These are phyloP conservation scores for Tolypocladium nubicola DNA, from an alignment of 2,329 filamentous ascomycete species.

Conservation along the genomic window DNA sequence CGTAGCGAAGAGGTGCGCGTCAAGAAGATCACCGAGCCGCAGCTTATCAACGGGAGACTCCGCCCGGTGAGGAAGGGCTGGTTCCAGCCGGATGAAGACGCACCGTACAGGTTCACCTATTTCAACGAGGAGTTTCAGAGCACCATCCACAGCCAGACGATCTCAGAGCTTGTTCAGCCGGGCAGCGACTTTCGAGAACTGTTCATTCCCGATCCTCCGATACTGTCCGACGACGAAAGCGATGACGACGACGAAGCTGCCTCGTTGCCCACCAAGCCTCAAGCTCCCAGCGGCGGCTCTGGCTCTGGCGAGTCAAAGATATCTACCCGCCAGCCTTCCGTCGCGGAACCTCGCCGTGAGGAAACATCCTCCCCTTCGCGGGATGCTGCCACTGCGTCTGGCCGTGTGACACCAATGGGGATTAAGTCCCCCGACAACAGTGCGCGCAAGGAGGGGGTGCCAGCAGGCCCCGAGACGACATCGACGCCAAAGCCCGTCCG, in stretches of 20 bases:
- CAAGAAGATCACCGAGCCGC: slow-evolving; percentile 88
- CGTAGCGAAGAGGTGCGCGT: slow-evolving; percentile 71
- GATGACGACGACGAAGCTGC: slow-evolving; percentile 42
- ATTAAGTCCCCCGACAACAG: slow-evolving; percentile 25
- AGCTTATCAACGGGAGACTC: slow-evolving; percentile 81
- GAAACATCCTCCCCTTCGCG: slow-evolving; percentile 18
- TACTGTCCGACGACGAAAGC: slow-evolving; percentile 63
- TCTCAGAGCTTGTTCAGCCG: slow-evolving; percentile 82
- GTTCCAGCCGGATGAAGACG: slow-evolving; percentile 81
- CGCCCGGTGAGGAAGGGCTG: slow-evolving; percentile 71
- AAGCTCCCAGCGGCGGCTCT: slow-evolving; percentile 14
- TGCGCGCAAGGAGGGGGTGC: slow-evolving; percentile 8
- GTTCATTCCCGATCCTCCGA: slow-evolving; percentile 77
- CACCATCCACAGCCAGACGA: slow-evolving; percentile 92
- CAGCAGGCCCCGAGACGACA: slow-evolving; percentile 9
- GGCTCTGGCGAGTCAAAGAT: slow-evolving; percentile 30
- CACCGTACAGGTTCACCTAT: slow-evolving; percentile 92
- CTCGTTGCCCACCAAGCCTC: slow-evolving; percentile 13
- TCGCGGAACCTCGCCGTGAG: slow-evolving; percentile 20
- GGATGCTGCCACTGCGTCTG: slow-evolving; percentile 25
- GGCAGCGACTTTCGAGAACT: slow-evolving; percentile 77
- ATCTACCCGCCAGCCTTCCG: slow-evolving; percentile 35
- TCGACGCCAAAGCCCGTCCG: slow-evolving; percentile 33
- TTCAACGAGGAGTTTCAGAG: slow-evolving; percentile 96
- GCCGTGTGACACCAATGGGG: slow-evolving; percentile 35